These are phyloP conservation scores for Corrigiola litoralis DNA, from an alignment of 179 eudicot species.

Conservation along the genomic window DNA sequence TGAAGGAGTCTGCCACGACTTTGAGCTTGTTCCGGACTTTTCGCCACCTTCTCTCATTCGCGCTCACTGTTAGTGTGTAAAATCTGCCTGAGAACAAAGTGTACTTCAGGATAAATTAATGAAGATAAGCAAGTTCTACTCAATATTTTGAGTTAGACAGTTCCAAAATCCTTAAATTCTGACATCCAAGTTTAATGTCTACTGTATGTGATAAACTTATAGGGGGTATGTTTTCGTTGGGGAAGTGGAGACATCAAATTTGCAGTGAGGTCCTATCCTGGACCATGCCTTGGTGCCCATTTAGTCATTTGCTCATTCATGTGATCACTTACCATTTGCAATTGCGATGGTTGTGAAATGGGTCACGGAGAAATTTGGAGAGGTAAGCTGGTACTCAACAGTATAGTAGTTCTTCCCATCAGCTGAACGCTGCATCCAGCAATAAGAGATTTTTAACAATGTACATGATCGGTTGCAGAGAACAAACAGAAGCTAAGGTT, in stretches of 20 bases:
- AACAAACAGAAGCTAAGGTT: neutral
- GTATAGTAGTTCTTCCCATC: conserved; percentile 83
- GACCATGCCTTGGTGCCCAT: too few species aligned
- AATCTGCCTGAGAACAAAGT: conserved; percentile 59
- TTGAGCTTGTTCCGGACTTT: conserved; percentile 64
- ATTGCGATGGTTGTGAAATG: conserved; percentile 82
- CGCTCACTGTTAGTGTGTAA: conserved; percentile 76
- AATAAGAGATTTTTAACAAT: neutral
- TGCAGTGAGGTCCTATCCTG: too few species aligned
- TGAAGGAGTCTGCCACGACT: conserved; percentile 86
- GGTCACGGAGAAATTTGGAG: conserved; percentile 65
- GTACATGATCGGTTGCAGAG: neutral
- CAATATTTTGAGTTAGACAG: too few species aligned
- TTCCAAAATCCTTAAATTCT: too few species aligned
- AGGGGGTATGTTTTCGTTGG: too few species aligned
- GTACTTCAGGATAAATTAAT: too few species aligned
- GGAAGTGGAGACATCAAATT: too few species aligned
- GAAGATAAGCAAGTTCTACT: too few species aligned
- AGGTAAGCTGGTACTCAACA: conserved; percentile 68
- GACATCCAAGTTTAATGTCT: too few species aligned
- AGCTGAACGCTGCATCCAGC: conserved; percentile 42
- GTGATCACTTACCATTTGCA: conserved; percentile 59
- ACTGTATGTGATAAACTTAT: too few species aligned
- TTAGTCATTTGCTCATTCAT: too few species aligned
- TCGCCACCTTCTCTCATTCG: conserved; percentile 79